Evolutionary conservation across 306 rosid genomes (phyloP).

Genomic region (Quillaja saponaria): DNA sequence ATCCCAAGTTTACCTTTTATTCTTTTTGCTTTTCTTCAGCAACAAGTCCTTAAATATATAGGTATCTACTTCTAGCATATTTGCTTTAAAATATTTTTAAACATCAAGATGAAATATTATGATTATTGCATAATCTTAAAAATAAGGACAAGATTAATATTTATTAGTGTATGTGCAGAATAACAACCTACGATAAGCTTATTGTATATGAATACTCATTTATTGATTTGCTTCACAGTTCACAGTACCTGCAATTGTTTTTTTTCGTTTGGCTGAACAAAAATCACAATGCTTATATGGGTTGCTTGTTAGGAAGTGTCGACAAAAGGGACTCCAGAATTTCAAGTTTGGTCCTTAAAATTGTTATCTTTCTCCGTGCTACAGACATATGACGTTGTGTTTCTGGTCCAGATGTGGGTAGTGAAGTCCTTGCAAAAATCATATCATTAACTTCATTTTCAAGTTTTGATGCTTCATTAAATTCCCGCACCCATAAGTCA

Average conservation of each 20-base stretch:
- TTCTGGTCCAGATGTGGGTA: conserved; percentile 46
- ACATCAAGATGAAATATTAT: neutral
- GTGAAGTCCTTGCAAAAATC: conserved; percentile 39
- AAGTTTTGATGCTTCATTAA: conserved; percentile 47
- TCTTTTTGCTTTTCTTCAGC: too few relatives aligned
- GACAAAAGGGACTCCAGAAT: conserved; percentile 42
- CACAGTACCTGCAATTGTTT: too few relatives aligned
- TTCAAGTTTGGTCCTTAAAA: conserved; percentile 46
- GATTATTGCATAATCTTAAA: neutral
- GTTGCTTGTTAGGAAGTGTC: conserved; percentile 37
- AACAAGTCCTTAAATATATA: neutral
- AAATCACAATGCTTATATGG: conserved; percentile 25
- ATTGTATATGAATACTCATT: too few relatives aligned
- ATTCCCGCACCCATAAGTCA: conserved; percentile 46
- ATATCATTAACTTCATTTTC: conserved; percentile 39
- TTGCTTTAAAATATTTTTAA: neutral
- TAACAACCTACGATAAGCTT: neutral
- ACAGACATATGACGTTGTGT: conserved; percentile 43
- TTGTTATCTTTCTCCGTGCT: conserved; percentile 47
- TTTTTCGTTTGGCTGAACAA: too few relatives aligned
- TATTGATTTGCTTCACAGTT: neutral
- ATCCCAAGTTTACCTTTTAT: too few relatives aligned
- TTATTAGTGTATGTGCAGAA: neutral
- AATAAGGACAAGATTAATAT: neutral
- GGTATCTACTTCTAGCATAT: neutral